Base-by-base conservation (phyloP, 2,329 filamentous ascomycete species). In the Monilinia fructigena region DNA sequence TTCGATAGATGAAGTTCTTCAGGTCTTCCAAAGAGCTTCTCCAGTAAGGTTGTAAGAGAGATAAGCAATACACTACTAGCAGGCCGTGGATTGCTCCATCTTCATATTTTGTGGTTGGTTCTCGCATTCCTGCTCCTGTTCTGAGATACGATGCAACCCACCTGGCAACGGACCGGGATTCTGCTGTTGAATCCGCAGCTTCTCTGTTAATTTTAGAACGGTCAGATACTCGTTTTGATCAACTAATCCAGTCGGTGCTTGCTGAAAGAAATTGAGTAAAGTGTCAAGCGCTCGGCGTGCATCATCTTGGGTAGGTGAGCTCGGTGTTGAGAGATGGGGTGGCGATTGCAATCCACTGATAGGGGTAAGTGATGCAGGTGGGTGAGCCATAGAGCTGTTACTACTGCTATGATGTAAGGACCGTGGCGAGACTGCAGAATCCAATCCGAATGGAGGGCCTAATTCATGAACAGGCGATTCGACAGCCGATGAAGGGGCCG, bases 131-230 rank as follows among this genome's bases (percentile, higher is more conserved):
- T 77, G 75, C 65, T 76, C 72, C 40, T 42, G 40, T 62, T 77
- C 76, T 11, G 73, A 72, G 58, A 78, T 78, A 45, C 75, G 72
- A 68, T 76, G 75, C 31, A 78, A 72, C 11, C 75, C 80, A 4
- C 80, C 80, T 28, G 80, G 78, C 31, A 81, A 72, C 14, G 72
- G 67, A 4, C 67, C 69, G 31, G 64, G 64, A 20, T 69, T 72
- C 50, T 65, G 68, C 48, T 72, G 84, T 56, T 90, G 86, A 47
- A 96, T 80, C 68, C 91, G 87, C 40, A 97, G 82, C 78, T 94
- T 96, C 77, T 96, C 90, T 76, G 93, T 94, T 70, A 97, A 80
- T 75, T 92, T 92, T 23, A 92, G 83, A 58, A 97, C 87, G 3
- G 87, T 86, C 70, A 91, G 78, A 76, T 89, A 93, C 70, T 97